Percentiles rank a stretch among this genome's conserved stretches.
These are phyloP conservation scores for Termitomyces titanicus DNA, from an alignment of 768 basidiomycete genomes.

Conservation along the genomic window DNA sequence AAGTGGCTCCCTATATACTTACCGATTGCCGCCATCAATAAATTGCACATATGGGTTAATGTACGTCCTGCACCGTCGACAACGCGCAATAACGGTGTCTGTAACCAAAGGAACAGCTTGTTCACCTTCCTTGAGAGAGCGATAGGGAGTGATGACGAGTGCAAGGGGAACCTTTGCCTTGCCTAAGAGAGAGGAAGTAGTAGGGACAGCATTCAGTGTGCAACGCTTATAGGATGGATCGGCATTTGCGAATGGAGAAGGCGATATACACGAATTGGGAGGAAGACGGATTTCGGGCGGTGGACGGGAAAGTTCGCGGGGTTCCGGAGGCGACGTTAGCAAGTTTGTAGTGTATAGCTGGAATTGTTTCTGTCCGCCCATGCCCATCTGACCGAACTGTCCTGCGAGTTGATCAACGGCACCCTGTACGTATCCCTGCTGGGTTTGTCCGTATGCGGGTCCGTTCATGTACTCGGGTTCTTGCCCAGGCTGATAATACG, in stretches of 20 bases:
- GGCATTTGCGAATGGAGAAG: constrained; percentile 76
- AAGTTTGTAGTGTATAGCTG: constrained; percentile 87
- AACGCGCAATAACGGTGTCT: constrained; percentile 94
- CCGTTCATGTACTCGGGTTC: constrained; percentile 47
- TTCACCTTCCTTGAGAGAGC: constrained; percentile 80
- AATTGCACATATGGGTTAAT: constrained; percentile 98
- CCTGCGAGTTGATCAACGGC: constrained; percentile 65
- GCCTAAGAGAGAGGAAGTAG: constrained; percentile 77
- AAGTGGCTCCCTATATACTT: constrained; percentile 17
- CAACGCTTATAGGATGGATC: constrained; percentile 89
- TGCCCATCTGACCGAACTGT: constrained; percentile 88
- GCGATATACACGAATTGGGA: constrained; percentile 76
- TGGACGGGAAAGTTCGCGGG: constrained; percentile 71
- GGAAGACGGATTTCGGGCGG: constrained; percentile 92
- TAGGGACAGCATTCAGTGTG: constrained; percentile 92
- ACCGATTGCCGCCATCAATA: constrained; percentile 95
- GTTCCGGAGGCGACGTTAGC: constrained; percentile 89
- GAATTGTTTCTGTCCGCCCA: constrained; percentile 74
- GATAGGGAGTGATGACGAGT: constrained; percentile 87
- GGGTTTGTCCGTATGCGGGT: constrained; percentile 34
- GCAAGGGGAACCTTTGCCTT: constrained; percentile 92
- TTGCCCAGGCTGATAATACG: constrained; percentile 40
- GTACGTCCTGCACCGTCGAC: constrained; percentile 92
- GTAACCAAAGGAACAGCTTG: constrained; percentile 85
- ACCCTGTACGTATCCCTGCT: constrained; percentile 42